A percentile compares a stretch with the other conserved stretches of the same genome.
phyloP scores from a whole-genome alignment of 352 stramenopile genomes.

The Phytophthora hibernalis region DNA sequence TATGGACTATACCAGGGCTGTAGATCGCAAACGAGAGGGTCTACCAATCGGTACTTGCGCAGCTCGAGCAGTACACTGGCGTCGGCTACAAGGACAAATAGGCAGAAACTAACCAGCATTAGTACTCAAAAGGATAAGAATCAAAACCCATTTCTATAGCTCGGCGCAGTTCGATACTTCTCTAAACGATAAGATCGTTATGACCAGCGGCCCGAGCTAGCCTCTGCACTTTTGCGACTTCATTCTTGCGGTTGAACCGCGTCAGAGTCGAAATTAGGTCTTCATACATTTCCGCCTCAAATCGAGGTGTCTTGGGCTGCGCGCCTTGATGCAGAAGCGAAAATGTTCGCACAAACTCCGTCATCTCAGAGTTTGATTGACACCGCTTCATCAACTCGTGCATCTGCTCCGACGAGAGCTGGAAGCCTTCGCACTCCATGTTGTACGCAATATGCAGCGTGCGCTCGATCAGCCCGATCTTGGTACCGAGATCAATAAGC shows the following conservation, averaged over 20 bases:
- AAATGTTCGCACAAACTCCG: conserved; percentile 69
- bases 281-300: conserved; percentile 65
- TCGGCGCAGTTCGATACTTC: neutral
- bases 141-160: conserved; percentile 30
- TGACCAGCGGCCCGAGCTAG: conserved; percentile 44
- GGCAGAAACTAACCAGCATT: conserved; percentile 12
- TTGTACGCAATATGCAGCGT: conserved; percentile 82
- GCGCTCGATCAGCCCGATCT: conserved; percentile 65
- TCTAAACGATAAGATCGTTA: conserved; percentile 33
- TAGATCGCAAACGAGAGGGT: conserved; percentile 47
- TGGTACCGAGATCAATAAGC: conserved; percentile 66
- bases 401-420: conserved; percentile 57
- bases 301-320: conserved; percentile 43
- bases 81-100: conserved; percentile 36
- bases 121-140: conserved; percentile 15
- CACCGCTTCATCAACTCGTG: conserved; percentile 55
- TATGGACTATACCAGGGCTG: conserved; percentile 61
- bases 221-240: conserved; percentile 48
- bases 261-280: conserved; percentile 55
- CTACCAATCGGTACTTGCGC: conserved; percentile 49
- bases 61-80: conserved; percentile 50
- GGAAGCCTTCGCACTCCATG: conserved; percentile 84
- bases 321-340: conserved; percentile 67
- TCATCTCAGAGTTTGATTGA: conserved; percentile 54
- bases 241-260: conserved; percentile 55